phyloP scores from a whole-genome alignment of 306 rosid genomes.

The Fagus sylvatica region DNA sequence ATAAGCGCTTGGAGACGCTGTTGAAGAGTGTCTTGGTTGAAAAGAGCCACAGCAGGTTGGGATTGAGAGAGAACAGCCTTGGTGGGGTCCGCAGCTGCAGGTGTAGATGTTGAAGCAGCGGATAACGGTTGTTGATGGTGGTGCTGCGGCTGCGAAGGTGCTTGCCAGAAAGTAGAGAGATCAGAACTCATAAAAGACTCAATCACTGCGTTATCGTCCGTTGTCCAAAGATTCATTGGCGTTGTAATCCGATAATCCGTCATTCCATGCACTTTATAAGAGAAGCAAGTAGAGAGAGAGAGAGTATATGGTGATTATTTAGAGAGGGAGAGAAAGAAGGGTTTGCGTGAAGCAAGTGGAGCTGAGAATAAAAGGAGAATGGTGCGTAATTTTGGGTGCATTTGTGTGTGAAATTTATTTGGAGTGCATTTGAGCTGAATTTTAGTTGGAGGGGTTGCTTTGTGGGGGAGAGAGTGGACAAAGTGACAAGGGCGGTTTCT shows the following conservation, averaged over 20 bases:
- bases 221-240: slow-evolving; percentile 73
- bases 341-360: no score
- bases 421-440: slow-evolving; percentile 30
- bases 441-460: background rate
- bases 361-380: background rate
- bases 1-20: slow-evolving; percentile 85
- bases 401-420: slow-evolving; percentile 42
- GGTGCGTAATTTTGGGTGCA: slow-evolving; percentile 1
- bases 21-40: slow-evolving; percentile 85
- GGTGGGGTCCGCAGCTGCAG: slow-evolving; percentile 31
- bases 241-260: slow-evolving; percentile 49
- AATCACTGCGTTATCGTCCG: slow-evolving; percentile 81
- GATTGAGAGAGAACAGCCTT: slow-evolving; percentile 21
- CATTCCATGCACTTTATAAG: slow-evolving; percentile 34
- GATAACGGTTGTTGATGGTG: slow-evolving; percentile 31
- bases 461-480: background rate
- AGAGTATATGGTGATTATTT: background rate
- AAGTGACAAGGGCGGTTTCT: slow-evolving; percentile 23
- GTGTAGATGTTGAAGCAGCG: slow-evolving; percentile 43
- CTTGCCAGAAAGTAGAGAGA: slow-evolving; percentile 65
- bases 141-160: slow-evolving; percentile 32
- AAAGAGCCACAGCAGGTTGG: slow-evolving; percentile 29
- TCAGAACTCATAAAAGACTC: slow-evolving; percentile 85
- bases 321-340: no score
- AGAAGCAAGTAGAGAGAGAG: no score